Base-by-base conservation (phyloP, 2,329 filamentous ascomycete species). In the Calonectria fujianensis region DNA sequence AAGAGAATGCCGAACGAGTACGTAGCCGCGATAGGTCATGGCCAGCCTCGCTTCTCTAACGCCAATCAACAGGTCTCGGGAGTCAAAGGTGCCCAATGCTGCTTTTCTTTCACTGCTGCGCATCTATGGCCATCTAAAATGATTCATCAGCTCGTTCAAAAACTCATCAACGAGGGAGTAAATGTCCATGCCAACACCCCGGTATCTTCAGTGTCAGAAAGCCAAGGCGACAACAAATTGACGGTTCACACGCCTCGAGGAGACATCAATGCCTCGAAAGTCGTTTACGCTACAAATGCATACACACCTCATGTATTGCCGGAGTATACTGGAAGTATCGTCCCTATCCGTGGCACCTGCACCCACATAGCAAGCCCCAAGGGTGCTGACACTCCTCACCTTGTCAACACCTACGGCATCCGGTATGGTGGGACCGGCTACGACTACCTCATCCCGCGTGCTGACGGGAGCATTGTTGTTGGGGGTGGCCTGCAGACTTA, bases 201-300 rank as follows among this genome's bases (percentile, higher is more conserved):
- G 20, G 77, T 77, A n/a, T 41, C 41, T 7, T 66, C 72, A 1
- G 68, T 78, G 11, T 74, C 75, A 8, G 8, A 68, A 13, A 24
- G 57, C 14, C 45, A 20, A 5, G 71, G 72, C 8, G 39, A 11
- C 4, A 18, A 57, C 14, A 14, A n/a, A 1, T 76, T 72, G 77
- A 65, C 48, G 24, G 37, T 73, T 14, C 29, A 9, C 29, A 70
- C 75, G 20, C 50, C 24, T 18, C 35, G 71, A 10, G 93, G 93
- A 14, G 81, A 75, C 0, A 88, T 93, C 68, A 82, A 78, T 13
- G 87, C 93, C 1, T 86, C 85, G 32, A 88, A 88, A 41, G 86
- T 94, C 18, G 85, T 94, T 24, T 87, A 93, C 54, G 92, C 93
- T 20, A 94, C 91, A 1, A 95, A 95, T 77, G 93, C 86, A 16